Conservation (phyloP, 192 early-diverging fungal genomes). For the Powellomyces hirtus region DNA sequence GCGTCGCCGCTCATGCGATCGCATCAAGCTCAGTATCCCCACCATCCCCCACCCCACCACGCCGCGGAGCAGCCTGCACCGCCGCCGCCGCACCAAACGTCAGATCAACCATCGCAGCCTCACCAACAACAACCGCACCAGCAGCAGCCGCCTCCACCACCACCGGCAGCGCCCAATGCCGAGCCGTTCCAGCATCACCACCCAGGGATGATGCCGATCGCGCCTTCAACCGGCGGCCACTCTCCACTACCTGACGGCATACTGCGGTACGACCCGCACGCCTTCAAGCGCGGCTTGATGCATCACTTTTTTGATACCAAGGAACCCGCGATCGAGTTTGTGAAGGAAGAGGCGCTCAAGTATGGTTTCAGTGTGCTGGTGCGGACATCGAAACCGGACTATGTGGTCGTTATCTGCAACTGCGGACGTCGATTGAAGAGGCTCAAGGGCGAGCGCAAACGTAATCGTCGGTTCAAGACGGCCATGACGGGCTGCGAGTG, state of each 20-base stretch:
- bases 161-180: background rate
- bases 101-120: background rate
- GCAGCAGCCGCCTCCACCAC: background rate
- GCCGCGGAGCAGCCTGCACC: background rate
- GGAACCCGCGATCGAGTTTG: conserved; percentile 26
- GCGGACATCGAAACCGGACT: conserved; percentile 31
- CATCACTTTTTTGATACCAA: conserved; percentile 16
- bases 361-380: conserved; percentile 33
- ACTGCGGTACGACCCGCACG: conserved; percentile 12
- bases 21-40: background rate
- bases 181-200: background rate
- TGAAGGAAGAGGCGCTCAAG: conserved; percentile 14
- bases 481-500: conserved; percentile 37
- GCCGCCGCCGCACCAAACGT: background rate
- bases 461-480: conserved; percentile 33
- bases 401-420: conserved; percentile 37
- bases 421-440: conserved; percentile 30
- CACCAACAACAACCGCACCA: background rate
- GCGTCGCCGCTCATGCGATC: background rate
- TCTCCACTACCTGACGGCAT: conserved; percentile 14
- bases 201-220: background rate
- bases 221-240: background rate
- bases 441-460: conserved; percentile 33
- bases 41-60: background rate
- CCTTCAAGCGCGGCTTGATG: conserved; percentile 13